These are phyloP conservation scores for Hypsizygus marmoreus DNA, from an alignment of 768 basidiomycete genomes.

Conservation along the genomic window DNA sequence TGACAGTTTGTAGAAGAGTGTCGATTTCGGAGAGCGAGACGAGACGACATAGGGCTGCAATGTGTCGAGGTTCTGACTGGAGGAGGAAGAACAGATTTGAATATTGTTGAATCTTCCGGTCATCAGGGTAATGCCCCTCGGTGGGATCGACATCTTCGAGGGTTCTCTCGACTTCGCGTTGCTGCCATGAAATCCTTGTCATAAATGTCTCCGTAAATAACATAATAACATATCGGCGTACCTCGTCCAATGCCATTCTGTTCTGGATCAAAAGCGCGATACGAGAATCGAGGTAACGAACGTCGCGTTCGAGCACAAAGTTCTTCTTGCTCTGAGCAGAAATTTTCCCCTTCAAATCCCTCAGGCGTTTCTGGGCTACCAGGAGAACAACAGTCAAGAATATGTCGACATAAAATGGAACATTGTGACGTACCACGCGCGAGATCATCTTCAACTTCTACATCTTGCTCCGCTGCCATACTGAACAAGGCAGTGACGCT, in stretches of 20 bases:
- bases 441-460: constrained; percentile 96
- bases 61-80: constrained; percentile 96
- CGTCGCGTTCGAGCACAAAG: constrained; percentile 98
- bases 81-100: constrained; percentile 98
- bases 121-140: constrained; percentile 91
- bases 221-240: constrained; percentile 46
- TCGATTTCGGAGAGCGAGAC: constrained; percentile 97
- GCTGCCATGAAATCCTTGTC: constrained; percentile 44
- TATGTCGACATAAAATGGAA: constrained; percentile 6
- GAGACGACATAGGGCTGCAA: constrained; percentile 93
- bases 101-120: constrained; percentile 93
- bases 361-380: constrained; percentile 91
- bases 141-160: constrained; percentile 95
- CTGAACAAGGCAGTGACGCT: constrained; percentile 94
- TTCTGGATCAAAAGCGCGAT: constrained; percentile 98
- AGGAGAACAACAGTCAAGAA: constrained; percentile 6
- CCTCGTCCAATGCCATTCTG: constrained; percentile 95
- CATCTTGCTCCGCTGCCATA: constrained; percentile 98
- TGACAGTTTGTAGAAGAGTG: constrained; percentile 98
- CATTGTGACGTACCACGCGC: constrained; percentile 72
- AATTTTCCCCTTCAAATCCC: constrained; percentile 95
- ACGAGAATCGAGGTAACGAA: constrained; percentile 95
- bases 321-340: constrained; percentile 99
- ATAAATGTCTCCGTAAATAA: constrained; percentile 12
- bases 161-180: constrained; percentile 93